Percentiles rank a stretch among this genome's conserved stretches.
These are phyloP conservation scores for Rhizomucor pusillus DNA, from an alignment of 371 early-diverging fungal species.

Conservation along the genomic window DNA sequence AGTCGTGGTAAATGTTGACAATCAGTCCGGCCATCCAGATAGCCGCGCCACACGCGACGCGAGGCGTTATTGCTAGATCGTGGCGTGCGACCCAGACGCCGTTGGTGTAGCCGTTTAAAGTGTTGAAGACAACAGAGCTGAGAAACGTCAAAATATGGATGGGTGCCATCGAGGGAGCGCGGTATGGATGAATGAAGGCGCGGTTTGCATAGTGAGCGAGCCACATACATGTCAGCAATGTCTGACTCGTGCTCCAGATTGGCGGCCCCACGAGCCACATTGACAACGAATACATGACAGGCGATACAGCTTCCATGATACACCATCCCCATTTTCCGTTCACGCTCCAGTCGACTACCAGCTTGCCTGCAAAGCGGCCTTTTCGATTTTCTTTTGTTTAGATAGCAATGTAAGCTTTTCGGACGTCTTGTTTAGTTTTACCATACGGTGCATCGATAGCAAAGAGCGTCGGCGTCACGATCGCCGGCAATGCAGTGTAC, in stretches of 20 bases:
- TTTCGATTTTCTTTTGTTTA: background rate
- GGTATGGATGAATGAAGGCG: slow-evolving; percentile 50
- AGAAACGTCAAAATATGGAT: slow-evolving; percentile 30
- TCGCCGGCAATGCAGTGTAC: slow-evolving; percentile 8
- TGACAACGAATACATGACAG: slow-evolving; percentile 21
- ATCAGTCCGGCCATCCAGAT: slow-evolving; percentile 48
- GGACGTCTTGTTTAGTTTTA: slow-evolving; percentile 2
- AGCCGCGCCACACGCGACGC: slow-evolving; percentile 26
- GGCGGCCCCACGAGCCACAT: slow-evolving; percentile 13
- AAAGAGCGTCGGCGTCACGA: slow-evolving; percentile 10
- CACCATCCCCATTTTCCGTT: slow-evolving; percentile 40
- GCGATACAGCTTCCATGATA: slow-evolving; percentile 39
- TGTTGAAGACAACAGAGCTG: slow-evolving; percentile 40
- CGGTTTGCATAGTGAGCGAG: slow-evolving; percentile 59
- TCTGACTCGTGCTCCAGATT: slow-evolving; percentile 25
- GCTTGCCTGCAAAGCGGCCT: slow-evolving; percentile 10
- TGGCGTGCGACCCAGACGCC: slow-evolving; percentile 48
- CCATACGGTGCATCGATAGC: slow-evolving; percentile 24
- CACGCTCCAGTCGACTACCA: slow-evolving; percentile 15
- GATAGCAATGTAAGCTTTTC: no score
- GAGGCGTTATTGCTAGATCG: background rate
- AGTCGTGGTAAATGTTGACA: slow-evolving; percentile 59
- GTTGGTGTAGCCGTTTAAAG: slow-evolving; percentile 62
- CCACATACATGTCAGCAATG: slow-evolving; percentile 39
- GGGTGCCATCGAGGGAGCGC: slow-evolving; percentile 51